phyloP scores from a whole-genome alignment of 2,329 filamentous ascomycete species.

The Penicillium sp. region DNA sequence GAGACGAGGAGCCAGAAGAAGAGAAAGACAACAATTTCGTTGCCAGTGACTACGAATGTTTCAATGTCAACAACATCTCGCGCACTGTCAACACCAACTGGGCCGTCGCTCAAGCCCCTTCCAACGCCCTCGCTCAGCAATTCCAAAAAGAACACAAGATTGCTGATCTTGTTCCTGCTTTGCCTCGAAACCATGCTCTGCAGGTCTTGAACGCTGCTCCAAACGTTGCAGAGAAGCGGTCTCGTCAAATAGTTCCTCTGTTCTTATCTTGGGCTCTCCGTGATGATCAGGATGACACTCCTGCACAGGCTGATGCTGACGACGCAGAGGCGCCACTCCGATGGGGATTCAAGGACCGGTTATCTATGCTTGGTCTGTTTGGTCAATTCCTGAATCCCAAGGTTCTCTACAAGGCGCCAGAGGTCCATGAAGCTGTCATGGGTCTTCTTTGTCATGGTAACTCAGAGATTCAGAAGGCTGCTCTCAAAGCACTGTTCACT shows the following conservation, averaged over 20 bases:
- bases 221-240: constrained; percentile 78
- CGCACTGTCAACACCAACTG: constrained; percentile 56
- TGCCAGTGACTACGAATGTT: constrained; percentile 73
- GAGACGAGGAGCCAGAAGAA: constrained; percentile 31
- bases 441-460: constrained; percentile 84
- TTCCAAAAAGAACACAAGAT: constrained; percentile 65
- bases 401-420: constrained; percentile 74
- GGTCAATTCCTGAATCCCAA: constrained; percentile 83
- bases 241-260: constrained; percentile 79
- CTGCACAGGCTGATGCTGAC: constrained; percentile 14
- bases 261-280: constrained; percentile 77
- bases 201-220: constrained; percentile 75
- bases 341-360: constrained; percentile 68
- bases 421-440: constrained; percentile 76
- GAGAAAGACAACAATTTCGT: constrained; percentile 25
- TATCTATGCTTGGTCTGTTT: constrained; percentile 78
- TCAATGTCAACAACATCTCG: constrained; percentile 66
- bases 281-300: constrained; percentile 47
- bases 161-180: constrained; percentile 40
- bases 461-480: constrained; percentile 80
- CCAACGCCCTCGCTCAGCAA: constrained; percentile 60
- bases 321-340: constrained; percentile 26
- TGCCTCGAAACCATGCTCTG: constrained; percentile 74
- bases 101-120: constrained; percentile 55
- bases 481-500: constrained; percentile 79